Evolutionary conservation across 192 early-diverging fungal species (phyloP), one percentile per base, ranked within the genome.

Genomic region (Rhizophagus sp.): DNA sequence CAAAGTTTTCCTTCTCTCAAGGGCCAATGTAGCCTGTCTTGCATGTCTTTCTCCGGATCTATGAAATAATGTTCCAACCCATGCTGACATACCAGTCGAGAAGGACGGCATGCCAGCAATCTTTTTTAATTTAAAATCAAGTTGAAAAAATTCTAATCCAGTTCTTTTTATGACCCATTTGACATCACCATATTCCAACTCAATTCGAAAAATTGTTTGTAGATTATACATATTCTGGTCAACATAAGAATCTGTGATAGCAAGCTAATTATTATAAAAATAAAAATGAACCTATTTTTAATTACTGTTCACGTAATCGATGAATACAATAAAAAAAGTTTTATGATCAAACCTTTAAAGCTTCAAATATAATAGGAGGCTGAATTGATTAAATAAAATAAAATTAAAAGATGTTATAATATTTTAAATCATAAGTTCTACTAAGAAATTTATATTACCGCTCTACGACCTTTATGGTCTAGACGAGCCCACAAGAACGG

Each of bases 121-220:
- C 76, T 84, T 84, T 73, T 85, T 89, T 41, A 95, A 82, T n/a
- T 84, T 85, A 30, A 91, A 85, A 80, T 94, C 91, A 63, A 95
- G 81, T 15, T 84, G 77, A 25, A 89, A 83, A 81, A 95, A 93
- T 75, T 95, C 92, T 50, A 88, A 83, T 27, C 91, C 85, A 1
- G 89, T 85, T 24, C 92, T 87, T 34, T 86, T 81, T 36, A 94
- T 88, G 15, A 93, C 91, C 94, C 94, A 95, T 82, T 93, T 93
- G 67, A 91, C 84, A 67, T 94, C 93, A 27, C 94, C 94, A 76
- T 95, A 95, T 80, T 91, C 87, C 15, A 93, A 83, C 75, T 90
- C 91, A 64, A 94, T 91, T 25, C 93, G 90, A 73, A 92, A 91
- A 6, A 87, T 78, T 67, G 86, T 88, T 70, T 91, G 89, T 15